Evolutionary conservation across 148 eudicot genomes (phyloP).

Genomic region (Fagopyrum tataricum): DNA sequence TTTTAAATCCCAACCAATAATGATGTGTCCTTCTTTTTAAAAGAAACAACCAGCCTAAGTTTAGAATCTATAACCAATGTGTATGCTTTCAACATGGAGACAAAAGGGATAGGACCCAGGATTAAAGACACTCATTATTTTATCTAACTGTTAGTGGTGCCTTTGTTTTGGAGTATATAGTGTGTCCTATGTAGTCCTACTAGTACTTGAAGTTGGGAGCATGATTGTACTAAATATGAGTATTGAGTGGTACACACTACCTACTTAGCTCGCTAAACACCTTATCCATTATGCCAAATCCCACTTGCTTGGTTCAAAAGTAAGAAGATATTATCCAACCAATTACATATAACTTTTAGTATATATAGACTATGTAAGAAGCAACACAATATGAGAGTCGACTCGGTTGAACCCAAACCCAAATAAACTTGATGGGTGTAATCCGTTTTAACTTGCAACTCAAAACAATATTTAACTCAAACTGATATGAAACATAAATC

Average conservation of each 20-base stretch:
- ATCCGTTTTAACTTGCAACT: too few species aligned
- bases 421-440: too few species aligned
- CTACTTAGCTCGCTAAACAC: not conserved
- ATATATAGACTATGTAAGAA: too few species aligned
- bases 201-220: not conserved
- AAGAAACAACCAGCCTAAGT: slow-evolving; percentile 1
- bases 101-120: slow-evolving; percentile 9
- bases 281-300: not conserved
- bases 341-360: too few species aligned
- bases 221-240: not conserved
- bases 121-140: not conserved
- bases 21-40: too few species aligned
- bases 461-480: too few species aligned
- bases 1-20: too few species aligned
- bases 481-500: too few species aligned
- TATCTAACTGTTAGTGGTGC: not conserved
- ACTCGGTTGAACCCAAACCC: too few species aligned
- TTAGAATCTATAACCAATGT: slow-evolving; percentile 11
- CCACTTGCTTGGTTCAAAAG: not conserved
- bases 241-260: not conserved
- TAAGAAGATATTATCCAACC: too few species aligned
- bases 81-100: slow-evolving; percentile 2
- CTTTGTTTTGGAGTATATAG: not conserved
- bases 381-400: too few species aligned
- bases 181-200: not conserved